phyloP scores from a whole-genome alignment of 352 stramenopile species.

The Globisporangium barbulae region DNA sequence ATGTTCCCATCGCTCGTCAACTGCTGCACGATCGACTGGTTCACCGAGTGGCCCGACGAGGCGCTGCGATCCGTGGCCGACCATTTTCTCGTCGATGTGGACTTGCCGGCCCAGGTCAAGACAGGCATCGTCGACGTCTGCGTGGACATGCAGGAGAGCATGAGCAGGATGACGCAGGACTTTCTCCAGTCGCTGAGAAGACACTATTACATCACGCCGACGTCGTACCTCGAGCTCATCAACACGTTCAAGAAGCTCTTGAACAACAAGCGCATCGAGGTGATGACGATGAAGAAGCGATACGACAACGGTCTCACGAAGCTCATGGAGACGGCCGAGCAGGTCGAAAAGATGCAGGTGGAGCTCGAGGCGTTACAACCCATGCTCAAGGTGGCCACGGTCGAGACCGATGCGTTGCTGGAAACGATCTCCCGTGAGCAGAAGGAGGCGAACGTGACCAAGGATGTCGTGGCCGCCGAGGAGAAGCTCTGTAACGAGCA shows the following conservation, averaged over 20 bases:
- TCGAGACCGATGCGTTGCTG: conserved; percentile 88
- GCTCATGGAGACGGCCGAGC: conserved; percentile 91
- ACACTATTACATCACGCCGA: conserved; percentile 96
- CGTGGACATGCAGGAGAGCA: conserved; percentile 93
- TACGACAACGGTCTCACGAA: conserved; percentile 94
- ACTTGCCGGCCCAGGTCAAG: conserved; percentile 75
- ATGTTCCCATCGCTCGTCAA: conserved; percentile 97
- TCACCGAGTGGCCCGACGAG: conserved; percentile 94
- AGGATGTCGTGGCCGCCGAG: conserved; percentile 79
- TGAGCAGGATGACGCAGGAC: conserved; percentile 74
- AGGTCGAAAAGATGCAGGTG: conserved; percentile 93
- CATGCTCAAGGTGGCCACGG: conserved; percentile 88
- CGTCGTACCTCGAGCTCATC: conserved; percentile 94
- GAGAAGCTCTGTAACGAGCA: conserved; percentile 86
- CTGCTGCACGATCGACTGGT: conserved; percentile 97
- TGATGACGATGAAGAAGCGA: conserved; percentile 88
- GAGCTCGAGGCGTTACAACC: conserved; percentile 92
- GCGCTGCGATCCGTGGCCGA: conserved; percentile 91
- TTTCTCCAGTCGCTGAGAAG: conserved; percentile 87
- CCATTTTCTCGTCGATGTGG: conserved; percentile 89
- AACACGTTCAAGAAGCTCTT: conserved; percentile 95
- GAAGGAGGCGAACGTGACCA: conserved; percentile 85
- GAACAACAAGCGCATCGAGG: conserved; percentile 87
- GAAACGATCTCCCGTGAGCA: conserved; percentile 89
- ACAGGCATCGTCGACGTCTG: conserved; percentile 92